Conservation (phyloP, 768 basidiomycete species). For the Royoungia palumana region DNA sequence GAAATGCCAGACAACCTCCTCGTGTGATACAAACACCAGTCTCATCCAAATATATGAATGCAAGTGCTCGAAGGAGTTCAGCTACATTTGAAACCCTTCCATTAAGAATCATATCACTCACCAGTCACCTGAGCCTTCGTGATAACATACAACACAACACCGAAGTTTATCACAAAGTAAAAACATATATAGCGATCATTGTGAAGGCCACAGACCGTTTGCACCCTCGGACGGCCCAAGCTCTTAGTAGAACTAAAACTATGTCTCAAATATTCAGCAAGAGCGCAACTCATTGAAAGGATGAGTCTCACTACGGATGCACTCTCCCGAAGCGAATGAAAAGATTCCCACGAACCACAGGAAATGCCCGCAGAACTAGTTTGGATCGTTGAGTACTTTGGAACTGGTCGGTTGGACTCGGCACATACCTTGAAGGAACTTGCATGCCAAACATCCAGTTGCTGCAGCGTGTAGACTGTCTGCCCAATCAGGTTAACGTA, state of each 20-base stretch:
- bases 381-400: too few species aligned
- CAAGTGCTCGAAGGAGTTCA: not conserved
- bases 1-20: not conserved
- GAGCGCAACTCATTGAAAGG: not conserved
- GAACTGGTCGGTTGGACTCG: not conserved
- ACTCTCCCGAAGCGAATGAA: constrained; percentile 1
- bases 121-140: fast-evolving
- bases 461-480: constrained; percentile 6
- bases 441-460: constrained; percentile 9
- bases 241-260: constrained; percentile 19
- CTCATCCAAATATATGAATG: not conserved
- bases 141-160: not conserved
- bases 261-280: not conserved
- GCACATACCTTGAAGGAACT: constrained; percentile 4
- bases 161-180: not conserved
- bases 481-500: constrained; percentile 15
- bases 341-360: not conserved
- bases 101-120: not conserved
- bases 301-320: constrained; percentile 9
- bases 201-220: not conserved
- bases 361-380: constrained; percentile 10
- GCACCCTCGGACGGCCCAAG: constrained; percentile 17
- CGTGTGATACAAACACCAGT: not conserved
- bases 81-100: not conserved
- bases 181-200: constrained; percentile 1